phyloP scores from a whole-genome alignment of 306 rosid genomes.

The Cicer bijugum region DNA sequence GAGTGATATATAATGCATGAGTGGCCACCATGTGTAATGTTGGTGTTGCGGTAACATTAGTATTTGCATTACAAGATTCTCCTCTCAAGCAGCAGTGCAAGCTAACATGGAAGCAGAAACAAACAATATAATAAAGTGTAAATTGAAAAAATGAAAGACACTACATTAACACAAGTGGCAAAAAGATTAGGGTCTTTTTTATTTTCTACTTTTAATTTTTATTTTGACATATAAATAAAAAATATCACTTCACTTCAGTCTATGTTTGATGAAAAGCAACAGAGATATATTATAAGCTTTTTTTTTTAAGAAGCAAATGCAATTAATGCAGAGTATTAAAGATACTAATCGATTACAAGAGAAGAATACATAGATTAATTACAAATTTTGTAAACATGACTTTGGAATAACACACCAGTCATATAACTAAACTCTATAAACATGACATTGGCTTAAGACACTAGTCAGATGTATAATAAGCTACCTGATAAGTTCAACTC shows the following conservation, averaged over 20 bases:
- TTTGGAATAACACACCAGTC: too few species aligned
- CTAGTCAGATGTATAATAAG: too few species aligned
- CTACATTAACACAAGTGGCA: conserved; percentile 35
- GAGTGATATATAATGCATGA: background rate
- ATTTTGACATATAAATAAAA: background rate
- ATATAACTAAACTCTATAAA: too few species aligned
- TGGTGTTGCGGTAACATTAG: conserved; percentile 1
- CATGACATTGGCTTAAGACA: too few species aligned
- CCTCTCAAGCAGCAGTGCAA: background rate
- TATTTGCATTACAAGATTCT: conserved; percentile 39
- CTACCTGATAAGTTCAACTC: too few species aligned
- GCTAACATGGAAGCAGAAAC: conserved; percentile 2
- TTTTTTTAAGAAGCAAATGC: too few species aligned
- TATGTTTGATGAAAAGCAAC: too few species aligned
- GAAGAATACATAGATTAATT: too few species aligned
- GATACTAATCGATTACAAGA: too few species aligned
- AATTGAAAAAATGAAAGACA: background rate
- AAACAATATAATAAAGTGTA: conserved; percentile 27
- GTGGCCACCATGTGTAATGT: conserved; percentile 34
- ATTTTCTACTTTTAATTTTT: background rate
- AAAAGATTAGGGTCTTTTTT: background rate
- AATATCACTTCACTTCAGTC: background rate
- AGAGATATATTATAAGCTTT: too few species aligned
- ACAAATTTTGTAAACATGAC: too few species aligned
- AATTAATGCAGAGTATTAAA: too few species aligned